phyloP scores from a whole-genome alignment of 2,329 filamentous ascomycete species.

The Diaporthe citrichinensis region DNA sequence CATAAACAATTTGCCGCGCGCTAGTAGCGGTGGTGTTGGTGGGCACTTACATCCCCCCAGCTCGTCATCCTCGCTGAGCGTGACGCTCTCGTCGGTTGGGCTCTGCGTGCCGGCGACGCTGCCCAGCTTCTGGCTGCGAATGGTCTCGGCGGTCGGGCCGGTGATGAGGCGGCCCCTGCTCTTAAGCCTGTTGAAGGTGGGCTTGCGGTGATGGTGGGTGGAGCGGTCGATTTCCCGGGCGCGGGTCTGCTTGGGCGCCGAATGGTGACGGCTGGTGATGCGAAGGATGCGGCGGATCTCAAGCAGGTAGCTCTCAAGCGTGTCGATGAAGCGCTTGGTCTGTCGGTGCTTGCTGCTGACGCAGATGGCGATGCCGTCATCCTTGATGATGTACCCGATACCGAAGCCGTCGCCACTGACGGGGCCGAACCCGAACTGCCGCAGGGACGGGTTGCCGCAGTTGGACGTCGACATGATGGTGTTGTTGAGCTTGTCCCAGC shows the following conservation, averaged over 20 bases:
- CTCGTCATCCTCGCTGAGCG: conserved; percentile 87
- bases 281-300: conserved; percentile 90
- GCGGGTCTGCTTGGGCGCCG: conserved; percentile 60
- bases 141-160: conserved; percentile 59
- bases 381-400: conserved; percentile 99
- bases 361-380: conserved; percentile 90
- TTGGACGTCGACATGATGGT: conserved; percentile 98
- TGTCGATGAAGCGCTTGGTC: conserved; percentile 90
- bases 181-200: conserved; percentile 69
- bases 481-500: conserved; percentile 96
- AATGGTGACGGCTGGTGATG: conserved; percentile 69
- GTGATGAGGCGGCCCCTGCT: conserved; percentile 81
- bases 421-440: conserved; percentile 97
- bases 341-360: conserved; percentile 94
- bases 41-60: conserved; percentile 88
- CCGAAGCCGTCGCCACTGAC: conserved; percentile 95
- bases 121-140: conserved; percentile 54
- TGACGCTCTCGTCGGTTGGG: conserved; percentile 77
- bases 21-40: background rate
- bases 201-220: conserved; percentile 43
- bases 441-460: conserved; percentile 94
- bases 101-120: conserved; percentile 63
- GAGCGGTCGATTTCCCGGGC: conserved; percentile 66
- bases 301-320: conserved; percentile 89
- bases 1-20: background rate